Conservation (phyloP, 2,329 filamentous ascomycete species). For the Cadophora luteo-olivacea region DNA sequence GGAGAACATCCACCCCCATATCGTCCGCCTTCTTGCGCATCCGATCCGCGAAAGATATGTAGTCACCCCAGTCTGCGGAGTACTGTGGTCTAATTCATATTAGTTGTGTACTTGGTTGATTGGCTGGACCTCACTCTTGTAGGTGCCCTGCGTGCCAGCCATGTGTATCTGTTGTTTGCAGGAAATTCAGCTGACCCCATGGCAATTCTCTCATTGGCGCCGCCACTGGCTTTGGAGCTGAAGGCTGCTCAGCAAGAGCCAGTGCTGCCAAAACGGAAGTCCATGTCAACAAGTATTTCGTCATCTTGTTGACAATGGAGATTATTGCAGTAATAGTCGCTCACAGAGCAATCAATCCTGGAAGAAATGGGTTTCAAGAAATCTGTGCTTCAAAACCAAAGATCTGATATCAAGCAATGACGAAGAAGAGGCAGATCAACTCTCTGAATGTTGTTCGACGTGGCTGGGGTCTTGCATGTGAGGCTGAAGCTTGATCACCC, state of each 20-base stretch:
- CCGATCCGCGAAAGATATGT: constrained; percentile 88
- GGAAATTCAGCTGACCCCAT: constrained; percentile 95
- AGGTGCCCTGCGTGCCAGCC: constrained; percentile 95
- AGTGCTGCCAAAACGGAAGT: constrained; percentile 33
- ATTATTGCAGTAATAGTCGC: neutral
- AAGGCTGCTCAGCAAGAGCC: constrained; percentile 70
- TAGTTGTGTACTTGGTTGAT: constrained; percentile 18
- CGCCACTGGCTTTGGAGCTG: constrained; percentile 76
- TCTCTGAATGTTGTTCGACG: neutral
- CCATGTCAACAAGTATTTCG: constrained; percentile 33
- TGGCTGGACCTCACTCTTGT: constrained; percentile 69
- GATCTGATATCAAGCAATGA: neutral
- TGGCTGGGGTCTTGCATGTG: neutral
- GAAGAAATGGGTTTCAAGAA: neutral
- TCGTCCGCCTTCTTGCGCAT: constrained; percentile 81
- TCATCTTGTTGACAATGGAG: constrained; percentile 26
- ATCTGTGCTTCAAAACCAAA: neutral
- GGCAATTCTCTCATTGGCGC: constrained; percentile 83
- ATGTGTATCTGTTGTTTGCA: constrained; percentile 97
- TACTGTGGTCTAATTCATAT: constrained; percentile 73
- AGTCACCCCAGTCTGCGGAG: constrained; percentile 97
- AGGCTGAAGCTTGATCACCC: neutral
- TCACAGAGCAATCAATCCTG: neutral
- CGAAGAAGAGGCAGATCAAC: neutral
- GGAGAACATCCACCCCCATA: constrained; percentile 80